Conservation (phyloP, 177 flowering plant genomes). For the Telopea speciosissima region DNA sequence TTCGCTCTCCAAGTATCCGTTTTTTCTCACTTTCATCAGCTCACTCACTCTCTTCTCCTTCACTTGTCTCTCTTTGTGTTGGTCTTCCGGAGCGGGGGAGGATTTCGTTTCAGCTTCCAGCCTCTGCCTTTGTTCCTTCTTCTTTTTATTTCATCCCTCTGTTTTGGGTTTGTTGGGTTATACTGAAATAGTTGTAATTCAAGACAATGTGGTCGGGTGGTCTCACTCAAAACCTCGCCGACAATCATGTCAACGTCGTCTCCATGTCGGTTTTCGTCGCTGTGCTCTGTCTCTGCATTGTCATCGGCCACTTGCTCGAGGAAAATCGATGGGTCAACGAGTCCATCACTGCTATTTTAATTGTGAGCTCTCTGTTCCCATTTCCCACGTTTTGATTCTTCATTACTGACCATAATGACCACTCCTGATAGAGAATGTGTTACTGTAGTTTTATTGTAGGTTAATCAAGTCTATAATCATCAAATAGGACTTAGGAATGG, state of each 20-base stretch:
- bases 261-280: conserved; percentile 24
- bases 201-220: neutral
- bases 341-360: conserved; percentile 25
- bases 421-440: too few relatives aligned
- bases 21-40: neutral
- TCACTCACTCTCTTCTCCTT: neutral
- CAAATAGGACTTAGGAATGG: too few relatives aligned
- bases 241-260: conserved; percentile 18
- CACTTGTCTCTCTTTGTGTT: neutral
- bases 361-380: conserved; percentile 9
- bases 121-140: too few relatives aligned
- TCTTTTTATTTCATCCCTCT: neutral
- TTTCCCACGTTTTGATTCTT: neutral
- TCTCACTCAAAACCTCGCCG: neutral
- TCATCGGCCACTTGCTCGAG: conserved; percentile 26
- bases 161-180: too few relatives aligned
- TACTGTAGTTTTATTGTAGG: too few relatives aligned
- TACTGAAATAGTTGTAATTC: neutral
- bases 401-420: too few relatives aligned
- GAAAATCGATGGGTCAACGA: conserved; percentile 31
- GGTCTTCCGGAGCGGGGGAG: too few relatives aligned
- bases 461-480: too few relatives aligned
- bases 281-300: conserved; percentile 21
- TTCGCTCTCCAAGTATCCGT: too few relatives aligned
- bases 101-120: neutral